These are phyloP conservation scores for Lactifluus volemus DNA, from an alignment of 768 basidiomycete genomes.

Conservation along the genomic window DNA sequence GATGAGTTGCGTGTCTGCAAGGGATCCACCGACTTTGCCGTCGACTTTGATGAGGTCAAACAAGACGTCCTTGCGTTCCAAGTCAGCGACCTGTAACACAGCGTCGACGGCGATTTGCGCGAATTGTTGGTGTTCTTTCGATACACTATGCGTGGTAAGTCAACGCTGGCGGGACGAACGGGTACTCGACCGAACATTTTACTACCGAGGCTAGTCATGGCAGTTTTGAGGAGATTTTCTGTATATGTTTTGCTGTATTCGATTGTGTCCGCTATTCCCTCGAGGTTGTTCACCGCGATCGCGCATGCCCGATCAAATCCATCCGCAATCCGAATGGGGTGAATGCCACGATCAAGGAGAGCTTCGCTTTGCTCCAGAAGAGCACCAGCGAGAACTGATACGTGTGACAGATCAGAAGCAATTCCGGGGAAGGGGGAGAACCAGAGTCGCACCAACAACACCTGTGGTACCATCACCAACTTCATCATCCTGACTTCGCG, in stretches of 20 bases:
- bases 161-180: neutral
- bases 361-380: conserved; percentile 90
- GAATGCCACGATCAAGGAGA: conserved; percentile 97
- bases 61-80: conserved; percentile 88
- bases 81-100: conserved; percentile 89
- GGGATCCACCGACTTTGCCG: conserved; percentile 95
- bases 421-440: neutral
- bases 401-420: neutral
- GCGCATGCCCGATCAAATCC: conserved; percentile 93
- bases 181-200: conserved; percentile 73
- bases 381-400: conserved; percentile 88
- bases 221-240: conserved; percentile 83
- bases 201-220: conserved; percentile 93
- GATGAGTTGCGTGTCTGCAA: conserved; percentile 92
- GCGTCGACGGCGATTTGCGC: conserved; percentile 98
- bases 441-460: conserved; percentile 75
- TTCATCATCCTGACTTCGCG: conserved; percentile 98
- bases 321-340: conserved; percentile 98
- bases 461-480: conserved; percentile 99
- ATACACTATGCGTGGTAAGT: conserved; percentile 55
- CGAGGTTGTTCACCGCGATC: conserved; percentile 84
- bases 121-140: conserved; percentile 92
- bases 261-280: conserved; percentile 84
- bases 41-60: conserved; percentile 99
- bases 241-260: conserved; percentile 78